Conservation (phyloP, 1,284 basidiomycete species). For the Boletus semigastroideus region DNA sequence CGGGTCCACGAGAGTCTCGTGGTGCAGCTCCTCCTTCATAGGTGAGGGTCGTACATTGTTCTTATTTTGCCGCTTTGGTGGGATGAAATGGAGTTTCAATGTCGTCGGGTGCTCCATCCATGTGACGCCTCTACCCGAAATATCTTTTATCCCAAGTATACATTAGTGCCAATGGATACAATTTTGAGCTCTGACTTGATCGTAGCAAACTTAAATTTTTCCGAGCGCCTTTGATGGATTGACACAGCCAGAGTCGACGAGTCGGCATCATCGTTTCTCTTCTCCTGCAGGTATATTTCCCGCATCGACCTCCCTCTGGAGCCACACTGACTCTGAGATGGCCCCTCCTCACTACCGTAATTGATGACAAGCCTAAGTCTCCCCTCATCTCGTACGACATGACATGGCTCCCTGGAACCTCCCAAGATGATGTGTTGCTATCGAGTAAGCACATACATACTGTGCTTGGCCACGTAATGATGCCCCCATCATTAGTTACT, state of each 20-base stretch:
- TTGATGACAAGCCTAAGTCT: conserved; percentile 35
- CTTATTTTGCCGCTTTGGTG: neutral
- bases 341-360: conserved; percentile 22
- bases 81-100: conserved; percentile 1
- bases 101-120: conserved; percentile 6
- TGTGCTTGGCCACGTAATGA: neutral
- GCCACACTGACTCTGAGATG: conserved; percentile 12
- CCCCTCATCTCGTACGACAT: conserved; percentile 30
- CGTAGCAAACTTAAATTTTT: too few species aligned
- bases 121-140: neutral
- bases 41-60: neutral
- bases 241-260: neutral
- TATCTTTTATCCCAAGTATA: neutral
- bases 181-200: neutral
- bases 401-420: conserved; percentile 26
- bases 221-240: neutral
- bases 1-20: conserved; percentile 24
- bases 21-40: conserved; percentile 20
- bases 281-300: neutral
- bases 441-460: conserved; percentile 15
- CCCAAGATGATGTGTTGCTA: conserved; percentile 17
- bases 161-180: neutral
- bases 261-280: neutral
- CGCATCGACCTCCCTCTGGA: neutral
- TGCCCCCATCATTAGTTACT: conserved; percentile 23